phyloP scores from a whole-genome alignment of 2,329 filamentous ascomycete genomes.

The Colletotrichum gloeosporioides region DNA sequence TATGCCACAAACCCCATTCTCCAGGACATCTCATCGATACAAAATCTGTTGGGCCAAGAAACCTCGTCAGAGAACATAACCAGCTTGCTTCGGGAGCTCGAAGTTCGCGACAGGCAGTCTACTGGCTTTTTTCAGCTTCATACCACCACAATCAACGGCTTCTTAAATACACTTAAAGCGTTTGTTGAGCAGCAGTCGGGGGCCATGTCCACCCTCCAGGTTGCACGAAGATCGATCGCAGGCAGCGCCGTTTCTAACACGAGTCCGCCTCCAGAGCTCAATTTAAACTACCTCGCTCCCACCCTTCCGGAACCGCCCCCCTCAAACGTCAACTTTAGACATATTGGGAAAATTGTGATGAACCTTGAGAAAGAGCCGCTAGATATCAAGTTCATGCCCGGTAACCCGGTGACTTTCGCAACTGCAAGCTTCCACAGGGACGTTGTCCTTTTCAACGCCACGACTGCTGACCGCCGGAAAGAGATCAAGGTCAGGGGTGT shows the following conservation, averaged over 20 bases:
- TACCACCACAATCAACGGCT: background rate
- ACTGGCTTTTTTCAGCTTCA: background rate
- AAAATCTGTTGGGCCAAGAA: background rate
- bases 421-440: conserved; percentile 11
- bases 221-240: background rate
- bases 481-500: conserved; percentile 4
- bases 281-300: background rate
- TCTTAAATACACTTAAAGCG: background rate
- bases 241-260: background rate
- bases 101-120: too few relatives aligned
- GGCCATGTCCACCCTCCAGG: background rate
- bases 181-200: background rate
- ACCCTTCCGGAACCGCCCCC: background rate
- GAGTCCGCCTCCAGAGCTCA: background rate
- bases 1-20: conserved; percentile 3
- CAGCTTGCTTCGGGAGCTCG: background rate
- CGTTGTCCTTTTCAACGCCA: conserved; percentile 7
- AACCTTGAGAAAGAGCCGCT: conserved; percentile 11
- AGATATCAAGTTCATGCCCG: conserved; percentile 6
- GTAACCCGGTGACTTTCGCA: background rate
- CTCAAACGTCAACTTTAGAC: background rate
- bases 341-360: conserved; percentile 7
- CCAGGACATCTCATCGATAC: conserved; percentile 7
- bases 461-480: background rate
- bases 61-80: background rate